Percentiles rank a stretch among this genome's conserved stretches.
Evolutionary conservation across 768 basidiomycete genomes (phyloP).

Genomic region (Lactifluus echinatus): DNA sequence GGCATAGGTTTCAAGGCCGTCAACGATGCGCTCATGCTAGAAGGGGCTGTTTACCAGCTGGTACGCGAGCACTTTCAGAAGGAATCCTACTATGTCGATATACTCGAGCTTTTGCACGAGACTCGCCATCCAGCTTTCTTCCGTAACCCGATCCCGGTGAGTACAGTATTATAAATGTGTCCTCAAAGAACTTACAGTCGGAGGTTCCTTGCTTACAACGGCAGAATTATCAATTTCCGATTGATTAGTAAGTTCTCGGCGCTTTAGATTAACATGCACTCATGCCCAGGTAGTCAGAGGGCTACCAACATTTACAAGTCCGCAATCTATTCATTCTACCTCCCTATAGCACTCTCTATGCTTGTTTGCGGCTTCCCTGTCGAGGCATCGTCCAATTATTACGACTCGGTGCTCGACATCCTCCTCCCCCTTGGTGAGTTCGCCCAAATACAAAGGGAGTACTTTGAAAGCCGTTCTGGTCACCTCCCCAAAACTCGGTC

Average conservation of each 20-base stretch:
- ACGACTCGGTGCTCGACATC: conserved; percentile 67
- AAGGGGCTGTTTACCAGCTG: conserved; percentile 84
- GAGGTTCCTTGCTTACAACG: background rate
- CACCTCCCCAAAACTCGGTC: conserved; percentile 94
- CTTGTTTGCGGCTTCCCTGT: conserved; percentile 56
- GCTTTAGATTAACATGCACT: background rate
- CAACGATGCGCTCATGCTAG: conserved; percentile 96
- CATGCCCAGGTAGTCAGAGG: conserved; percentile 49
- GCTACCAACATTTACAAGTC: conserved; percentile 97
- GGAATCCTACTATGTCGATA: conserved; percentile 76
- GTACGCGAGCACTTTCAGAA: conserved; percentile 78
- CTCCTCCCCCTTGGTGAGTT: conserved; percentile 92
- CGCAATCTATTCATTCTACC: conserved; percentile 96
- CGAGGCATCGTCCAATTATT: conserved; percentile 44
- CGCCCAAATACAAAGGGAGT: conserved; percentile 98
- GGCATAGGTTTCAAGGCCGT: conserved; percentile 78
- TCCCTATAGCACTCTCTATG: conserved; percentile 93
- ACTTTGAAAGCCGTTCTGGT: conserved; percentile 75
- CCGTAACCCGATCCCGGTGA: conserved; percentile 11
- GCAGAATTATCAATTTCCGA: conserved; percentile 58
- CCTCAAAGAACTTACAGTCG: background rate
- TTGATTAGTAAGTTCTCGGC: conserved; percentile 54
- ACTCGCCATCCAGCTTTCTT: conserved; percentile 30
- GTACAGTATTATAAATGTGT: background rate
- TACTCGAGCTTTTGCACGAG: conserved; percentile 90